Evolutionary conservation across 176 grass and related monocot species (phyloP).

Genomic region (Ampelocalamus luodianensis): DNA sequence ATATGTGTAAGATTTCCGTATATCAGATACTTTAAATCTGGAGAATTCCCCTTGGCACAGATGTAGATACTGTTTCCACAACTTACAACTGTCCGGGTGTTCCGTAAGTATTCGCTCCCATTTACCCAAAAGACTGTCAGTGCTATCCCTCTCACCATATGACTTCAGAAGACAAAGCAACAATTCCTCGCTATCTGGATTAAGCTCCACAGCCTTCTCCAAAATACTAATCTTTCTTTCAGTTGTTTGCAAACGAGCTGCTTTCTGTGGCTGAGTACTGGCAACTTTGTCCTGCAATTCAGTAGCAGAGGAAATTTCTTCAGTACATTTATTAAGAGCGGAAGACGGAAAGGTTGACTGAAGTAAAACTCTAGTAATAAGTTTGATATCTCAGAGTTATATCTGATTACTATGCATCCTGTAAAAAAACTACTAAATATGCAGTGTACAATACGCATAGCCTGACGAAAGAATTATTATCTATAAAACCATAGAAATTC

Average conservation of each 20-base stretch:
- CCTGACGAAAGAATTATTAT: conserved; percentile 28
- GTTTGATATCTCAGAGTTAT: not conserved
- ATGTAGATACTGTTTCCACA: conserved; percentile 96
- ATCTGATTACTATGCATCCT: conserved; percentile 30
- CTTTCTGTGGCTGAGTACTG: conserved; percentile 73
- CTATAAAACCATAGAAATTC: not conserved
- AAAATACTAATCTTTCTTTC: conserved; percentile 99
- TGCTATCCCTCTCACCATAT: conserved; percentile 78
- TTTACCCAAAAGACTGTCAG: conserved; percentile 62
- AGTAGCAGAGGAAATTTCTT: conserved; percentile 33
- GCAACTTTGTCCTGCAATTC: conserved; percentile 83
- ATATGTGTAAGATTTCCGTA: conserved; percentile 68
- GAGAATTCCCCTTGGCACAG: conserved; percentile 91
- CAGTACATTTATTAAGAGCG: conserved; percentile 15
- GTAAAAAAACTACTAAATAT: not conserved
- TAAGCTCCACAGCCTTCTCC: conserved; percentile 84
- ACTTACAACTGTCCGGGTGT: conserved; percentile 76
- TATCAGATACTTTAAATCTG: conserved; percentile 89
- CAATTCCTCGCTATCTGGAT: conserved; percentile 84
- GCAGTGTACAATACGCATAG: conserved; percentile 6
- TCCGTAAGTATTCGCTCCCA: conserved; percentile 80
- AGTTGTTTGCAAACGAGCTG: conserved; percentile 76
- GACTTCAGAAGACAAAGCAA: conserved; percentile 83
- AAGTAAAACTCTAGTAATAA: conserved; percentile 33
- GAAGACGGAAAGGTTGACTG: conserved; percentile 1